Base-by-base conservation (phyloP, 441 rosid species). In the Isatis lusitanica region DNA sequence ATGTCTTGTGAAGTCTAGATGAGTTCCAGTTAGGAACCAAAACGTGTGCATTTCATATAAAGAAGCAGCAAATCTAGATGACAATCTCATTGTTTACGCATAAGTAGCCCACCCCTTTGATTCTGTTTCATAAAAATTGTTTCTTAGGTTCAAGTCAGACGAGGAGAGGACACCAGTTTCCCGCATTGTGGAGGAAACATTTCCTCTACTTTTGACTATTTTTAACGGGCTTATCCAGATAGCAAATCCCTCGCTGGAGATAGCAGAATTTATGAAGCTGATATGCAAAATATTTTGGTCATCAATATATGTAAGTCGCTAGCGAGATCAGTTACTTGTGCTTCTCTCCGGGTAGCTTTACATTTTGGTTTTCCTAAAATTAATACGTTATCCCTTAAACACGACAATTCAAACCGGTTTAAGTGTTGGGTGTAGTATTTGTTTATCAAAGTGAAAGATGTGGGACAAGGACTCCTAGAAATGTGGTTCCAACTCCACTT, bases 281-380 rank as follows among this genome's bases (percentile, higher is more conserved):
- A 91, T 96, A 68, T 96, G 98, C 77, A 96, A 96, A 87, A 91
- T 96, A 72, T 96, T 96, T 85, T 96, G 97, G 98, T 96, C 99
- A 60, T 85, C 96, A 16, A 90, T 93, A 64, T 95, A 95, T 80
- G 99, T 95, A 83, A 86, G 99, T 83, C 65, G 30, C 52, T 64
- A 48, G 47, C 39, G 42, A 70, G 57, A 70, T 59, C 47, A 55
- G 53, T 68, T 53, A 69, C 59, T 46, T 51, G 21, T 51, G 59
- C 53, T 48, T 66, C 10, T 47, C 55, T 55, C 24, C 36, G 30
- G 6, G 3, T 17, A 46, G 10, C 17, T 50, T 56, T 48, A 16
- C 71, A 46, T 69, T 12, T 57, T 58, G 46, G 4, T 26, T 43
- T 44, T 40, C 50, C 16, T n/a, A 44, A 52, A 30, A 3, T 40